These are phyloP conservation scores for Talaromyces proteolyticus DNA, from an alignment of 495 filamentous ascomycete genomes.

Conservation along the genomic window DNA sequence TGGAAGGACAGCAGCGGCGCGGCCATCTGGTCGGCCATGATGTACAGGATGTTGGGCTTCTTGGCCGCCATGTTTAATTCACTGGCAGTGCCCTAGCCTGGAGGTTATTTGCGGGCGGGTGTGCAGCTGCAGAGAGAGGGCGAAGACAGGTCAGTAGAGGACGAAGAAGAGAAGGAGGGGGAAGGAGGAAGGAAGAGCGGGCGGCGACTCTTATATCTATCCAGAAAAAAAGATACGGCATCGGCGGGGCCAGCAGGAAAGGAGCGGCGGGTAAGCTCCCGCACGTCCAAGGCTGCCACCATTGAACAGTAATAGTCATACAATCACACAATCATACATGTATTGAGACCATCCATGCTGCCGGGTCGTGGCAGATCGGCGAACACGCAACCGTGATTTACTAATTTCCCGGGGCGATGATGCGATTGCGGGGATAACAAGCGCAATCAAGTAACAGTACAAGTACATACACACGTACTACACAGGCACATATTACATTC, in stretches of 20 bases:
- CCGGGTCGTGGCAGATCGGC: not conserved
- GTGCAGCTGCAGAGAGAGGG: not conserved
- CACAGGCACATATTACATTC: too few relatives aligned
- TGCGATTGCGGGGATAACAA: slow-evolving; percentile 25
- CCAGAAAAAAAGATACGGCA: slow-evolving; percentile 1
- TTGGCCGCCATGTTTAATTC: slow-evolving; percentile 27
- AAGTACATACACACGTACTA: too few relatives aligned
- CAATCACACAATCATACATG: not conserved
- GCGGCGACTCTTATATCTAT: not conserved
- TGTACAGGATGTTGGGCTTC: slow-evolving; percentile 73
- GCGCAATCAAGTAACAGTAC: too few relatives aligned
- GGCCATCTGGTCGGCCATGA: slow-evolving; percentile 91
- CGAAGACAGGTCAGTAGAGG: not conserved
- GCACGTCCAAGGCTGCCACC: too few relatives aligned
- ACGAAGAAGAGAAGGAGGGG: not conserved
- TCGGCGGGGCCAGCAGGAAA: not conserved
- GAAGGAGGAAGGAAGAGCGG: not conserved
- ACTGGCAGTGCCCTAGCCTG: slow-evolving; percentile 7
- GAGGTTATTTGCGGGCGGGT: not conserved
- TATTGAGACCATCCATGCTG: not conserved
- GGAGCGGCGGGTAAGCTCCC: not conserved
- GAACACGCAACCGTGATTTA: not conserved
- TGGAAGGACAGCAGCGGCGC: slow-evolving; percentile 80
- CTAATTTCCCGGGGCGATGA: slow-evolving; percentile 31
- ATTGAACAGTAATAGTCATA: too few relatives aligned